A percentile compares a stretch with the other conserved stretches of the same genome.
Evolutionary conservation across 345 rosid genomes (phyloP).

Genomic region (Acer yangbiense): DNA sequence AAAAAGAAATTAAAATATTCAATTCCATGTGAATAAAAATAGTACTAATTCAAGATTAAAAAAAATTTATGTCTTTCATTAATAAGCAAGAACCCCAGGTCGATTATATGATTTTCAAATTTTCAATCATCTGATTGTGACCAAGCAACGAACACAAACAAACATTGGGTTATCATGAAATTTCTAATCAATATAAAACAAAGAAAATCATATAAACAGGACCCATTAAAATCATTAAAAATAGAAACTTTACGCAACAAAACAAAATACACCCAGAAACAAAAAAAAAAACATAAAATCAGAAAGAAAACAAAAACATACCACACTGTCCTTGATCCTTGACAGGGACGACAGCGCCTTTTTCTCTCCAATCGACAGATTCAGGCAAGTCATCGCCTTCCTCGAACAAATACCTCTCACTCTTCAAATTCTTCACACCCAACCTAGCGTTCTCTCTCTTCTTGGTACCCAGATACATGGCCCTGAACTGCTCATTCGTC

Average conservation of each 20-base stretch:
- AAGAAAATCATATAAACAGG: too few species aligned
- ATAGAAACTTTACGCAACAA: too few species aligned
- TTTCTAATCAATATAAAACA: neutral
- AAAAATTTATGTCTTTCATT: too few species aligned
- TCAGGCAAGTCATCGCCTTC: conserved; percentile 37
- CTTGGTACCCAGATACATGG: conserved; percentile 46
- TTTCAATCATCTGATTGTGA: neutral
- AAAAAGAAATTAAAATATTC: too few species aligned
- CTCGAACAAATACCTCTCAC: conserved; percentile 31
- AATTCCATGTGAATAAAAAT: too few species aligned
- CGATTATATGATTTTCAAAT: neutral
- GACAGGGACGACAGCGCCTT: conserved; percentile 47
- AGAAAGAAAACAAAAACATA: conserved; percentile 1
- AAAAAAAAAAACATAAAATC: neutral
- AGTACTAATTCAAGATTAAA: too few species aligned
- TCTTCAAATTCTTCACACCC: conserved; percentile 22
- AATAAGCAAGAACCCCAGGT: too few species aligned
- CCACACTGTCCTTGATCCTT: conserved; percentile 63
- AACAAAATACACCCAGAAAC: neutral
- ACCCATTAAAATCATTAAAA: too few species aligned
- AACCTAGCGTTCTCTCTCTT: conserved; percentile 14
- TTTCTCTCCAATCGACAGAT: conserved; percentile 52
- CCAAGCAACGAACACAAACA: neutral
- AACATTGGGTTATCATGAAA: neutral
- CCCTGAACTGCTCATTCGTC: conserved; percentile 53